Evolutionary conservation across 139 green algal species (phyloP).

Genomic region (Tetraselmis chui): DNA sequence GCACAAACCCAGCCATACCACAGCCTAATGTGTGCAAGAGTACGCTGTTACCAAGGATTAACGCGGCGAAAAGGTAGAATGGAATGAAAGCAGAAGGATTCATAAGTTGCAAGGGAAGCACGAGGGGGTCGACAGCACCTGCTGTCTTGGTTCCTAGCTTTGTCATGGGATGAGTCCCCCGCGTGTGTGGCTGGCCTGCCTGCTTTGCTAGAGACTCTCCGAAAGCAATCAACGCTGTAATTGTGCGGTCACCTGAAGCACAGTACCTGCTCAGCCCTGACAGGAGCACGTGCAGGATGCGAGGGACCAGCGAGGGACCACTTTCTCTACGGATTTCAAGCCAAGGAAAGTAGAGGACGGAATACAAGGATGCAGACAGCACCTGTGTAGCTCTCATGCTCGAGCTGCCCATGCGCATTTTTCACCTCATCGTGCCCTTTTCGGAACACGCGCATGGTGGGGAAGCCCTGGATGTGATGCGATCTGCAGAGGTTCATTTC

Average conservation of each 20-base stretch:
- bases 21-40: slow-evolving; percentile 16
- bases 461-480: slow-evolving; percentile 90
- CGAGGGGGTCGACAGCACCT: too few species aligned
- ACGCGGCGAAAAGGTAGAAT: too few species aligned
- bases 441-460: slow-evolving; percentile 89
- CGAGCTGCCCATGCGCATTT: slow-evolving; percentile 30
- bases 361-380: too few species aligned
- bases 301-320: neutral
- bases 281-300: too few species aligned
- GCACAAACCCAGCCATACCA: slow-evolving; percentile 76
- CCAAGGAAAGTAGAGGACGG: too few species aligned
- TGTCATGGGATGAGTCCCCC: neutral
- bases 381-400: slow-evolving; percentile 68
- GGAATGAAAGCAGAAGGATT: too few species aligned
- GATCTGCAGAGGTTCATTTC: slow-evolving; percentile 76
- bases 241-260: slow-evolving; percentile 71
- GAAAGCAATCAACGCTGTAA: slow-evolving; percentile 73
- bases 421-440: slow-evolving; percentile 75
- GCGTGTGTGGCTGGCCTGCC: slow-evolving; percentile 45
- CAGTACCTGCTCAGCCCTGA: neutral
- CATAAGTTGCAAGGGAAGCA: too few species aligned
- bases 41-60: neutral
- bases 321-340: too few species aligned
- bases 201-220: slow-evolving; percentile 70
- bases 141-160: neutral